Evolutionary conservation across 1,284 basidiomycete genomes (phyloP).

Genomic region (Blastosporella zonata): DNA sequence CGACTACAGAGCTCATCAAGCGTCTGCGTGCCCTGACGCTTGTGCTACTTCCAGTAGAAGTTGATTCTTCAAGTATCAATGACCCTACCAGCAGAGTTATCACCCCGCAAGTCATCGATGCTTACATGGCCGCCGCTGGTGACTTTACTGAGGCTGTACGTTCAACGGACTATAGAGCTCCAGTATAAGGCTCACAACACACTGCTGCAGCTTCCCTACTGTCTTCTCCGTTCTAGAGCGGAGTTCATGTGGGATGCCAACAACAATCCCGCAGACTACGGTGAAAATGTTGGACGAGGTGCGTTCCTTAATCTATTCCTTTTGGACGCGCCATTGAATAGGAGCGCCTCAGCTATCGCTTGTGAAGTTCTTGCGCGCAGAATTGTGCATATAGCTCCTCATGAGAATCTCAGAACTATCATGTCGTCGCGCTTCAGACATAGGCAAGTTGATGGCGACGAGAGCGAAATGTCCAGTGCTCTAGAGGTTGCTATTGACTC

Average conservation of each 20-base stretch:
- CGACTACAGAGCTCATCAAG: slow-evolving; percentile 65
- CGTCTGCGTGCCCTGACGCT: slow-evolving; percentile 78
- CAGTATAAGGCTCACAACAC: slow-evolving; percentile 1
- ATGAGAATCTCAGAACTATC: slow-evolving; percentile 63
- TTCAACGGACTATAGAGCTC: slow-evolving; percentile 8
- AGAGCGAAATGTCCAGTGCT: slow-evolving; percentile 71
- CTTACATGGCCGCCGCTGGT: slow-evolving; percentile 66
- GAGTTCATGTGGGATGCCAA: slow-evolving; percentile 78
- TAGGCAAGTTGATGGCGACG: slow-evolving; percentile 72
- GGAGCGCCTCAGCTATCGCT: slow-evolving; percentile 53
- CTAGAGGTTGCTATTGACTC: slow-evolving; percentile 85
- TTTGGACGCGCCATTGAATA: slow-evolving; percentile 6
- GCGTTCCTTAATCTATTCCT: slow-evolving; percentile 20
- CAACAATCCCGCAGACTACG: slow-evolving; percentile 77
- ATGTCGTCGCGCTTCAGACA: slow-evolving; percentile 80
- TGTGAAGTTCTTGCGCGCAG: slow-evolving; percentile 88
- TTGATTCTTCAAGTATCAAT: slow-evolving; percentile 55
- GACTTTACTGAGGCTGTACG: slow-evolving; percentile 80
- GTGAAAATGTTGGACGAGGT: slow-evolving; percentile 82
- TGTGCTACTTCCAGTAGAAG: slow-evolving; percentile 79
- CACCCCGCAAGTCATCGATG: slow-evolving; percentile 64
- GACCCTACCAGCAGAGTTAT: slow-evolving; percentile 71
- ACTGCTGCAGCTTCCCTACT: slow-evolving; percentile 65
- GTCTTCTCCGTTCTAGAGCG: slow-evolving; percentile 75
- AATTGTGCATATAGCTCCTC: slow-evolving; percentile 67